These are phyloP conservation scores for Melaleuca alternifolia DNA, from an alignment of 345 rosid genomes.

Conservation along the genomic window DNA sequence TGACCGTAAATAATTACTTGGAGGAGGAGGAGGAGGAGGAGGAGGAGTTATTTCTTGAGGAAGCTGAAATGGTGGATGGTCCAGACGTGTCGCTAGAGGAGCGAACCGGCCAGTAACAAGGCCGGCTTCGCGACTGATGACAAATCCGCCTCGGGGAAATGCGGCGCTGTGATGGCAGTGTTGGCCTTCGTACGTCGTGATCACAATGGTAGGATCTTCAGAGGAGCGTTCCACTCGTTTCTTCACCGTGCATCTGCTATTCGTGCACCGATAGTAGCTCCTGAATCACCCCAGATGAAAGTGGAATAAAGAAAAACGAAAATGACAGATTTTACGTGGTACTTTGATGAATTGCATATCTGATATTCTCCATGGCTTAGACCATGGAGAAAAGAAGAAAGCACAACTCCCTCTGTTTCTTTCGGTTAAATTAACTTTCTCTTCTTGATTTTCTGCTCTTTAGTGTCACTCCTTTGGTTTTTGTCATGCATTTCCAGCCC, in stretches of 20 bases:
- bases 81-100: conserved; percentile 6
- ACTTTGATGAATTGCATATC: neutral
- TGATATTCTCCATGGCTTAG: neutral
- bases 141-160: conserved; percentile 69
- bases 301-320: neutral
- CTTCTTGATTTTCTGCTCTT: neutral
- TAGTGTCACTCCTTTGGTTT: neutral
- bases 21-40: conserved; percentile 19
- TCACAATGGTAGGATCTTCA: conserved; percentile 66
- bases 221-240: conserved; percentile 93
- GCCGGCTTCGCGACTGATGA: conserved; percentile 32
- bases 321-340: neutral
- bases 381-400: neutral
- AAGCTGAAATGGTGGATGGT: conserved; percentile 42
- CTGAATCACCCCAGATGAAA: conserved; percentile 15
- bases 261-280: conserved; percentile 96
- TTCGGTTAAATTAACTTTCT: neutral
- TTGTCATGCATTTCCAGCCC: neutral
- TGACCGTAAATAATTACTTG: neutral
- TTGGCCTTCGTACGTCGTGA: conserved; percentile 96
- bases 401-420: neutral
- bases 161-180: conserved; percentile 81
- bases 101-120: conserved; percentile 17
- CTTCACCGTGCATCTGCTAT: conserved; percentile 80
- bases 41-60: conserved; percentile 9